Conservation (phyloP, 495 filamentous ascomycete species). For the Neurospora tetraspora region DNA sequence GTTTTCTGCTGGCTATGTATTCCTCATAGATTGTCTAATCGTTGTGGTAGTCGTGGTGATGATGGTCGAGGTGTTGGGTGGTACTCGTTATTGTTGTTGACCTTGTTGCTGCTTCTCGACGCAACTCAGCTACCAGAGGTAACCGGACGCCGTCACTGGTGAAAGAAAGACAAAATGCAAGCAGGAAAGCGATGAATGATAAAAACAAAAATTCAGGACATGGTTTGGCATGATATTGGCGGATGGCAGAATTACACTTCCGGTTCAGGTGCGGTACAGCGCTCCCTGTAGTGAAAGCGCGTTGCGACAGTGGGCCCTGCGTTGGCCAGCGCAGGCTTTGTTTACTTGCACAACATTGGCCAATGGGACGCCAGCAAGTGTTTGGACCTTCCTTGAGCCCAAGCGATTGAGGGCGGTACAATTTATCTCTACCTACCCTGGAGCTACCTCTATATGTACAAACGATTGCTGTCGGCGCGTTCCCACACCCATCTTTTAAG, state of each 20-base stretch:
- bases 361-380: slow-evolving; percentile 7
- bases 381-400: not conserved
- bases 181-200: not conserved
- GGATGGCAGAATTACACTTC: not conserved
- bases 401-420: not conserved
- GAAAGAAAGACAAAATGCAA: not conserved
- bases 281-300: slow-evolving; percentile 10
- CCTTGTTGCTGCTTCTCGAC: not conserved
- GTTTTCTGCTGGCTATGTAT: not conserved
- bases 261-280: not conserved
- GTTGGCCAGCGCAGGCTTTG: slow-evolving; percentile 12
- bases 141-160: not conserved
- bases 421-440: no score
- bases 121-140: not conserved
- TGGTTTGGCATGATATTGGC: not conserved
- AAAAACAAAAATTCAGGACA: not conserved
- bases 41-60: not conserved
- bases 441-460: no score
- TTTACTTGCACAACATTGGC: slow-evolving; percentile 19
- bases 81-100: not conserved
- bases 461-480: no score
- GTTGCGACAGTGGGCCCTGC: slow-evolving; percentile 2
- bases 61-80: not conserved
- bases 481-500: no score
- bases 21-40: slow-evolving; percentile 1